These are phyloP conservation scores for Corynespora cassiicola DNA, from an alignment of 2,329 filamentous ascomycete species.

Conservation along the genomic window DNA sequence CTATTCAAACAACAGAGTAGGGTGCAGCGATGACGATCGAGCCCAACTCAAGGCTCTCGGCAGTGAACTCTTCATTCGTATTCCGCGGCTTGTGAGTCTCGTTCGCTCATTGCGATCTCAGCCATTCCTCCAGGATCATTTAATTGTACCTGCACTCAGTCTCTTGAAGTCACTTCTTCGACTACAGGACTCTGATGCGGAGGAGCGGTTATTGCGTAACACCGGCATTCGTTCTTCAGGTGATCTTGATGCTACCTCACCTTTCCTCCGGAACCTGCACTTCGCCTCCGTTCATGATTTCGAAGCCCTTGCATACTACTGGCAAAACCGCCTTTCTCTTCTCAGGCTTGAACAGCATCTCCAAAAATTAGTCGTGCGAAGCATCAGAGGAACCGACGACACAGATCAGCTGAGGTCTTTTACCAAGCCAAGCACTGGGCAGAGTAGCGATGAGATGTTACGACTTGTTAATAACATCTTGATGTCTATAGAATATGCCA, in stretches of 20 bases:
- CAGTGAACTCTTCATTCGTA: constrained; percentile 21
- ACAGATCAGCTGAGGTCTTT: constrained; percentile 2
- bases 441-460: constrained; percentile 12
- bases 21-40: constrained; percentile 12
- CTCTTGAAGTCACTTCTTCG: constrained; percentile 15
- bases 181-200: constrained; percentile 16
- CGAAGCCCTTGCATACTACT: constrained; percentile 22
- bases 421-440: constrained; percentile 7
- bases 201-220: constrained; percentile 14
- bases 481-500: constrained; percentile 18
- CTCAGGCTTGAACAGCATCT: constrained; percentile 17
- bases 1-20: constrained; percentile 14
- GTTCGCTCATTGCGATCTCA: constrained; percentile 17
- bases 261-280: constrained; percentile 13
- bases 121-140: constrained; percentile 5
- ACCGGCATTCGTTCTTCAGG: constrained; percentile 9
- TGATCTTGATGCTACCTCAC: constrained; percentile 4
- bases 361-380: constrained; percentile 5
- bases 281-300: constrained; percentile 20
- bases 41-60: constrained; percentile 18
- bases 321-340: constrained; percentile 16
- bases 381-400: constrained; percentile 4
- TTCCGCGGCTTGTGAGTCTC: constrained; percentile 20
- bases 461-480: constrained; percentile 16
- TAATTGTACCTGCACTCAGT: constrained; percentile 12